Base-by-base conservation (phyloP, 805 yeast species). In the Saturnispora saitoi region DNA sequence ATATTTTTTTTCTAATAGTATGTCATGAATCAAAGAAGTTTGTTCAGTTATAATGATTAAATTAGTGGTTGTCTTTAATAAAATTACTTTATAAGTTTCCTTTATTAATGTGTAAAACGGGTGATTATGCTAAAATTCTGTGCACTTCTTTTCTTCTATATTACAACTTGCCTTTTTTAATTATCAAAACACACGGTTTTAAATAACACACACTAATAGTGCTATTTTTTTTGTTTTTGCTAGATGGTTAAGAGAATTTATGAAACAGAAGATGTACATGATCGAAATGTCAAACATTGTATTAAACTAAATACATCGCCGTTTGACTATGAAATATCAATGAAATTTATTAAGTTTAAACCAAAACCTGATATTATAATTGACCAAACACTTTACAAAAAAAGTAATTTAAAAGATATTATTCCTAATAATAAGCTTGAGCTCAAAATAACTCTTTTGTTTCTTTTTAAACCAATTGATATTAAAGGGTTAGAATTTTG, bases 401-500 rank as follows among this genome's bases (percentile, higher is more conserved):
- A 45, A 19, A 31, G 26, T 4, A 9, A 24, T 10, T 11, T 45
- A 4, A 11, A 45, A 15, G 40, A 45, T 26, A 15, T 45, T 7
- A 8, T 19, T 32, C 19, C 31, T 14, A 14, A 15, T 31, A 8
- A 28, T 8, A 15, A n/a, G n/a, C n/a, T n/a, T n/a, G 12, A 31
- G n/a, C 14, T n/a, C 4, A 14, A 10, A 19, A 15, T 22, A 15
- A 26, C 43, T 14, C 4, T 45, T 19, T 5, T 45, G 2, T 47
- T 47, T 17, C 39, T 47, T 26, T 47, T 47, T 22, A 47, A 47
- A 37, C 43, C 50, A 11, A 47, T n/a, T 17, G 50, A 47, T 36
- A 17, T 12, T 3, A 29, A 36, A 14, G 43, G 42, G n/a, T 26
- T 47, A 12, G 15, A 42, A 9, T 47, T 29, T 36, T 31, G 24